A percentile compares a stretch with the other conserved stretches of the same genome.
Conservation (phyloP, 352 stramenopile species). For the Pythium rishiriense region DNA sequence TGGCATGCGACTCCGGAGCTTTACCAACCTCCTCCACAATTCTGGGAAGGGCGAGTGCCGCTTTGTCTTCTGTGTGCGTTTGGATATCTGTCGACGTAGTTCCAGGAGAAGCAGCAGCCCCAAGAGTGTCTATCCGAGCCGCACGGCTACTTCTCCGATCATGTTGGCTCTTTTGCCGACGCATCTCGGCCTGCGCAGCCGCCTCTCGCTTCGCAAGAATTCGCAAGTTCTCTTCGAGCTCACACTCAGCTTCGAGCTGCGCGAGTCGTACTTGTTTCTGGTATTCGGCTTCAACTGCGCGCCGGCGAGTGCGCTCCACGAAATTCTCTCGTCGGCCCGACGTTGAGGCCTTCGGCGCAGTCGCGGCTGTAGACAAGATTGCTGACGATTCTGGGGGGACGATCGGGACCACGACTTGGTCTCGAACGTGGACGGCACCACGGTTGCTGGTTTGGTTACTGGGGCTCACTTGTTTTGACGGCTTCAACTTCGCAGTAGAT, state of each 20-base stretch:
- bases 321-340: constrained; percentile 43
- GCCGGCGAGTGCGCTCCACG: constrained; percentile 52
- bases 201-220: constrained; percentile 55
- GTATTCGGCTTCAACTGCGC: constrained; percentile 61
- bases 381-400: constrained; percentile 1
- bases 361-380: not conserved
- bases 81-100: not conserved
- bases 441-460: not conserved
- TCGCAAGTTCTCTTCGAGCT: constrained; percentile 72
- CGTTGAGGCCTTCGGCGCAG: not conserved
- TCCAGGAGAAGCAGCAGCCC: not conserved
- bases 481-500: not conserved
- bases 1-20: not conserved
- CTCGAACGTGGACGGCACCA: not conserved
- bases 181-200: constrained; percentile 20
- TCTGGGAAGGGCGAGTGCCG: not conserved
- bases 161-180: constrained; percentile 20
- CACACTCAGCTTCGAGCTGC: constrained; percentile 68
- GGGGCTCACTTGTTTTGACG: not conserved
- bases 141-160: not conserved
- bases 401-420: constrained; percentile 2
- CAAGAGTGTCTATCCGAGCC: not conserved
- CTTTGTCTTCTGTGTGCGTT: not conserved
- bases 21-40: not conserved
- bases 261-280: constrained; percentile 68